Evolutionary conservation across 1,284 basidiomycete species (phyloP).

Genomic region (Somion occarium): DNA sequence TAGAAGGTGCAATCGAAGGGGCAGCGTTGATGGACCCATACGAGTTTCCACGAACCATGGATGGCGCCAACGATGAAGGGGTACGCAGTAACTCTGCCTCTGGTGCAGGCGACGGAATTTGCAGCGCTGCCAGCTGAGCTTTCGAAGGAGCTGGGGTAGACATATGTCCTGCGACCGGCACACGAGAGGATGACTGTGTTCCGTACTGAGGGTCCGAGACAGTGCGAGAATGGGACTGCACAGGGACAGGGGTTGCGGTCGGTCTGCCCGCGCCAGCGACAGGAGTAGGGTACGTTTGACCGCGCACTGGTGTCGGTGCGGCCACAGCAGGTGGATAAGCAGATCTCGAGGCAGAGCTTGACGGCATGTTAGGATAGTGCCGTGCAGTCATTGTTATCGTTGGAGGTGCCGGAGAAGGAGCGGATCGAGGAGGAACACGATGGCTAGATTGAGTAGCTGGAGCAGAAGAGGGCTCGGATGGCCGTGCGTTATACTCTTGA

Average conservation of each 20-base stretch:
- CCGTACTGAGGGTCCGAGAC: slow-evolving; percentile 24
- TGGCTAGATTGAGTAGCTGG: slow-evolving; percentile 8
- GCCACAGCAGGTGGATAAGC: slow-evolving; percentile 12
- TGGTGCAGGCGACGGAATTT: slow-evolving; percentile 10
- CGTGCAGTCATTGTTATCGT: slow-evolving; percentile 14
- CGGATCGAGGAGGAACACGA: slow-evolving; percentile 22
- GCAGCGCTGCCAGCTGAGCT: slow-evolving; percentile 2
- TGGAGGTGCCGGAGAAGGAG: slow-evolving; percentile 24
- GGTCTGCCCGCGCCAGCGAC: slow-evolving; percentile 1
- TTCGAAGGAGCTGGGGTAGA: slow-evolving; percentile 18
- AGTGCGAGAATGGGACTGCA: slow-evolving; percentile 19
- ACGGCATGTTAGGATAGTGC: slow-evolving; percentile 13
- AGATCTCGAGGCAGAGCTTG: slow-evolving; percentile 14
- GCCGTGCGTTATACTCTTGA: slow-evolving; percentile 5
- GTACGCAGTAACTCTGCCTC: slow-evolving; percentile 25
- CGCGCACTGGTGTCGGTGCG: slow-evolving; percentile 19
- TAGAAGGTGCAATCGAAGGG: slow-evolving; percentile 15
- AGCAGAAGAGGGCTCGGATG: slow-evolving; percentile 3
- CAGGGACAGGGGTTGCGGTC: slow-evolving; percentile 10
- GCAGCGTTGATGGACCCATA: slow-evolving; percentile 9
- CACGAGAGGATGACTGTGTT: slow-evolving; percentile 9
- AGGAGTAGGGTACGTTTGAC: slow-evolving; percentile 17
- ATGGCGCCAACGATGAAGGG: slow-evolving; percentile 27
- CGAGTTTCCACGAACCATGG: slow-evolving; percentile 17
- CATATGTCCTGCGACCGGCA: slow-evolving; percentile 16